Evolutionary conservation across 352 stramenopile species (phyloP), one percentile per base, ranked within the genome.

Genomic region (Phytophthora fragariae): DNA sequence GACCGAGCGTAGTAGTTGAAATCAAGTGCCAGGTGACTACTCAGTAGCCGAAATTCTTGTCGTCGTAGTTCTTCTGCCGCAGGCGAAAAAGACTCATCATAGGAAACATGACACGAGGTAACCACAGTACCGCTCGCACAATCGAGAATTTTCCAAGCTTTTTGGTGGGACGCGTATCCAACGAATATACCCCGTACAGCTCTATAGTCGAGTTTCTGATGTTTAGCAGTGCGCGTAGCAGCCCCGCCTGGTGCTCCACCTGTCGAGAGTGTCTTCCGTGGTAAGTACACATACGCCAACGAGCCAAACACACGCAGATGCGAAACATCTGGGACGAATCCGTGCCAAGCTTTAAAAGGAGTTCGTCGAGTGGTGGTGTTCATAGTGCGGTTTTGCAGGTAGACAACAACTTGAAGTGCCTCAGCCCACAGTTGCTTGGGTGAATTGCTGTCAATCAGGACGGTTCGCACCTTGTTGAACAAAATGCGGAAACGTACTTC

Each of bases 341-440:
- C 39, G 44, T 64, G 31, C 55, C 63, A 70, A 11, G 6, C 5
- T 27, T 52, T n/a, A 49, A 49, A 49, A 6, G 41, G 14, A n/a
- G 24, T 49, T 52, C 44, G 63, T 19, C n/a, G 14, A 9, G 44
- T 70, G 1, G 9, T 57, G 39, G 41, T 46, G 29, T 55, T 37
- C 39, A 70, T 44, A 6, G 63, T 70, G 10, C 41, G 41, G 29
- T 70, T 62, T 14, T 63, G 33, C 14, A 57, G 33, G 29, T 62
- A 63, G 6, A 70, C 53, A 21, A 63, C 46, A 1, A 31, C 29
- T 29, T n/a, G 29, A 21, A 65, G 46, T 8, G 59, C 46, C 11
- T 70, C 63, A 9, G 27, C 33, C 55, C 63, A 70, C 2, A 64
- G 31, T 49, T 70, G 41, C 19, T 70, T 64, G 2, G 55, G 41